Evolutionary conservation across 495 filamentous ascomycete species (phyloP), one percentile per base, ranked within the genome.

Genomic region (Geopyxis carbonaria): DNA sequence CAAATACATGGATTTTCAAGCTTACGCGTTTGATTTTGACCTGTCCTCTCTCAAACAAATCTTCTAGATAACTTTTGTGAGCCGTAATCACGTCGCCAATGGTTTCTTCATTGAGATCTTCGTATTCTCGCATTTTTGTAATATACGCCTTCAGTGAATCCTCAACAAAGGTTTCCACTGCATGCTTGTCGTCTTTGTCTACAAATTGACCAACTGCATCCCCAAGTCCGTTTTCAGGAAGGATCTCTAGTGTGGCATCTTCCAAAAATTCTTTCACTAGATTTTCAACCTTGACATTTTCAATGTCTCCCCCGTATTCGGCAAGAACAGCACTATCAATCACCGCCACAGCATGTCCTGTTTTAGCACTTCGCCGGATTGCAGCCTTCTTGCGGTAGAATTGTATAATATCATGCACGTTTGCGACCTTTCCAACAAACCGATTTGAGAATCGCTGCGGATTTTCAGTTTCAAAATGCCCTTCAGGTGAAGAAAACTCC

Each of bases 371-470:
- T 0, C 57, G 57, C 3, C 56, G 62, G 4, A 56, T 47, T 1
- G 35, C 59, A 27, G 68, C 65, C 58, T 91, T 93, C 61, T 89
- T 93, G 8, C 83, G 72, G 57, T 94, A 73, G 47, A 91, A 94
- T 48, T 89, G 76, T 2, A 99, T 73, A 1, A 99, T 84, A 46
- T 99, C 89, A 47, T 80, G 89, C 1, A 78, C 72, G 48, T 99
- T 99, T 7, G 89, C 89, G 0, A 95, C 89, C 50, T 77, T 83
- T 5, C 74, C 76, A 1, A 77, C 68, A 47, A 99, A 99, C 3
- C 86, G 73, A 57, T 92, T 93, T 0, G 91, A 95, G 48, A 95
- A 95, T 3, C 89, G 73, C 51, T 95, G 89, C 11, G 89, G 89
- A 44, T 99, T 99, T 52, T 95, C 91, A 40, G 76, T 78, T 42